phyloP scores from a whole-genome alignment of 2,329 filamentous ascomycete species.

The Phaeosphaeria sp. region DNA sequence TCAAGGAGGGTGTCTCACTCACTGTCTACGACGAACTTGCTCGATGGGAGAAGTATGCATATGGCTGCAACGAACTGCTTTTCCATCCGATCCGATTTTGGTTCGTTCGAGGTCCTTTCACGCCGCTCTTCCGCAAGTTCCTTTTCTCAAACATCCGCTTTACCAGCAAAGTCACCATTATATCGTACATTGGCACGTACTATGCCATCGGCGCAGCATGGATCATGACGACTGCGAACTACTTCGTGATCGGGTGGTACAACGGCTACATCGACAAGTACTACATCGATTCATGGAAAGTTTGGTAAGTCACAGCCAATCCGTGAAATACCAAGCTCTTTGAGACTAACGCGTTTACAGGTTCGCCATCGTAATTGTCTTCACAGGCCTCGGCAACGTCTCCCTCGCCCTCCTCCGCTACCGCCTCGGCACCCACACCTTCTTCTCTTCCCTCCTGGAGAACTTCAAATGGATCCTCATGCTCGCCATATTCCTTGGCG shows the following conservation, averaged over 20 bases:
- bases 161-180: constrained; percentile 73
- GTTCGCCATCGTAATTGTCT: constrained; percentile 68
- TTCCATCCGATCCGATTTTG: constrained; percentile 72
- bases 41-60: constrained; percentile 75
- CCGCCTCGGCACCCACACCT: constrained; percentile 61
- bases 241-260: constrained; percentile 74
- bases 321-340: background rate
- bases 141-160: constrained; percentile 66
- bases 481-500: constrained; percentile 82
- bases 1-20: constrained; percentile 75
- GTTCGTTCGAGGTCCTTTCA: constrained; percentile 68
- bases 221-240: constrained; percentile 71
- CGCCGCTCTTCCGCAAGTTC: constrained; percentile 67
- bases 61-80: constrained; percentile 74
- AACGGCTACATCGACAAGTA: constrained; percentile 79
- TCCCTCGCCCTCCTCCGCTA: constrained; percentile 69
- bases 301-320: constrained; percentile 50
- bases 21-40: constrained; percentile 76
- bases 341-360: background rate
- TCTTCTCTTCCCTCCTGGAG: constrained; percentile 59
- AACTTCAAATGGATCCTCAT: constrained; percentile 70
- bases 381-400: constrained; percentile 67
- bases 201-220: constrained; percentile 73
- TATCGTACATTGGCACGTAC: constrained; percentile 75
- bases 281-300: constrained; percentile 77